A percentile compares a stretch with the other conserved stretches of the same genome.
phyloP scores from a whole-genome alignment of 2,329 filamentous ascomycete genomes.

The Colletotrichum spinosum region DNA sequence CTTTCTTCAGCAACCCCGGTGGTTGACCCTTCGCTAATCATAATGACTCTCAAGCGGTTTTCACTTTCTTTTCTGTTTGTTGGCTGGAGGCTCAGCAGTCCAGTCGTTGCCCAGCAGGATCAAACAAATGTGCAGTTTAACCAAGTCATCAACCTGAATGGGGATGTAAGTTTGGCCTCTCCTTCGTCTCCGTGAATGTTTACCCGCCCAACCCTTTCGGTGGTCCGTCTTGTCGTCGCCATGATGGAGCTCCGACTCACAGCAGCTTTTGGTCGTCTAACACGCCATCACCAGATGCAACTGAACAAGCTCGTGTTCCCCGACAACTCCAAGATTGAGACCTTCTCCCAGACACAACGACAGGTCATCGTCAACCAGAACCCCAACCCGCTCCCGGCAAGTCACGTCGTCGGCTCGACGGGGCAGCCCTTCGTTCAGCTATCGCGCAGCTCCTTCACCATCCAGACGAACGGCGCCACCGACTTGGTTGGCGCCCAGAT shows the following conservation, averaged over 20 bases:
- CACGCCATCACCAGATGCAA: conserved; percentile 35
- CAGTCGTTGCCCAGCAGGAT: conserved; percentile 34
- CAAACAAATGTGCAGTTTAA: conserved; percentile 37
- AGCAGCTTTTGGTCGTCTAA: background rate
- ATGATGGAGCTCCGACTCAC: background rate
- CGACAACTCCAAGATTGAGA: conserved; percentile 41
- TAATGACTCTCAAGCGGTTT: conserved; percentile 38
- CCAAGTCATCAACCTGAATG: conserved; percentile 40
- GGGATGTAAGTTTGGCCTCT: conserved; percentile 37
- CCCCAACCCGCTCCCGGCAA: conserved; percentile 39
- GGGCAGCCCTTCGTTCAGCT: conserved; percentile 41
- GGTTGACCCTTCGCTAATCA: conserved; percentile 38
- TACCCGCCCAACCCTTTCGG: background rate
- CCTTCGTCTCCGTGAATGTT: background rate
- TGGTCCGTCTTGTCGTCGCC: background rate
- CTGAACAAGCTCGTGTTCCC: conserved; percentile 38
- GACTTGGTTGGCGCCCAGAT: conserved; percentile 40
- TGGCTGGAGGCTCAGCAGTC: conserved; percentile 29
- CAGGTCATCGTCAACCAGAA: conserved; percentile 41
- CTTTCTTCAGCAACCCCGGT: conserved; percentile 29
- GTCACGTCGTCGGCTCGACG: conserved; percentile 40
- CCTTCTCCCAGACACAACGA: conserved; percentile 40
- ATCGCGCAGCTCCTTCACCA: conserved; percentile 39
- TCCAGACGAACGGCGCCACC: conserved; percentile 40
- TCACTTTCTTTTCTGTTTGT: conserved; percentile 35